Evolutionary conservation across 129 eudicot species (phyloP), one percentile per base, ranked within the genome.

Genomic region (Dittrichia graveolens): DNA sequence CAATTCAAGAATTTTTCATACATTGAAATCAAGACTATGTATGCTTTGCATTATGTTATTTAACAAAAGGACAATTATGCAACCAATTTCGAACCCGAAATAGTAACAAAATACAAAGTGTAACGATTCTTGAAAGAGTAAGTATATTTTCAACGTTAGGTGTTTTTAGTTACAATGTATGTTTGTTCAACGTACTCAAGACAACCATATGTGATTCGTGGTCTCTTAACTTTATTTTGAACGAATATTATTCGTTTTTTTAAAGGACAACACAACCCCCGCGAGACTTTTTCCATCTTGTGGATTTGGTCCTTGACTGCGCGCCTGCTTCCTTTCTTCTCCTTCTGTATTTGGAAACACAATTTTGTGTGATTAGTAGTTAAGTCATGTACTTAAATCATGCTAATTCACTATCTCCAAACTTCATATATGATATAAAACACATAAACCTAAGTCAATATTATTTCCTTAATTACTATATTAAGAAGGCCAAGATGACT

Each of bases 281-380:
- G 18, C 78, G 78, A 47, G 61, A 24, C 60, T 59, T 73, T 61
- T 54, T 73, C 70, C 70, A 40, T 18, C 4, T 47, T 38, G 78
- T 37, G 18, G 78, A 46, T 50, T 73, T 73, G 61, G 19, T 15
- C 48, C 70, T 61, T 73, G 78, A 73, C 48, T 47, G 50, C 78
- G 18, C 18, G 61, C 61, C 11, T 35, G 39, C 69, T 48, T 61
- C 70, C 42, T 7, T 61, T 73, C 49, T 37, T 19, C 42, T 55
- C 69, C 44, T 61, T 48, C 78, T 61, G 61, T 40, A 35, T 73
- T 64, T 46, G 18, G 34, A 73, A 60, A 73, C 41, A 73, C 16
- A 48, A 5, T 41, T 41, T 35, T 72, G 9, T 60, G 15, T 73
- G 35, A 61, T 65, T 65, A 65, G 70, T 65, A 62, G n/a, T n/a